Evolutionary conservation across 116 monocot genomes (phyloP).

Genomic region (Dioscorea cayenensis): DNA sequence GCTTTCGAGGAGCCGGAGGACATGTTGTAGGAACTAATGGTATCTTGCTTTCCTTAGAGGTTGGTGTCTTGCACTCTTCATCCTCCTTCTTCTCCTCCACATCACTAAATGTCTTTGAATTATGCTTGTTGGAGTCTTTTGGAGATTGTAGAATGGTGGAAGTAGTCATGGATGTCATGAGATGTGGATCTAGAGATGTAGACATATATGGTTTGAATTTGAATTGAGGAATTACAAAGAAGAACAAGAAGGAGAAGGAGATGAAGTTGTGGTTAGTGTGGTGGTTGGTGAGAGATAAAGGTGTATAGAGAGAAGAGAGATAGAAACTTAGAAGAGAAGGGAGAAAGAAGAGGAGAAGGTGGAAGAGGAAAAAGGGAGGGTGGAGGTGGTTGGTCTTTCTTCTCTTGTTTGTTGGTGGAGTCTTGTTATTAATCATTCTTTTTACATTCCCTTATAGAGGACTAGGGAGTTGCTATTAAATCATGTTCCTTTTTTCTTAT

Average conservation of each 20-base stretch:
- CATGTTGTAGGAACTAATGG: conserved; percentile 3
- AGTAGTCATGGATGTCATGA: not conserved
- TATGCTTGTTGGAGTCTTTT: no score
- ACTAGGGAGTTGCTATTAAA: no score
- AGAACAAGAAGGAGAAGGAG: not conserved
- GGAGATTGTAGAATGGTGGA: not conserved
- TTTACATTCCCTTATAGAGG: no score
- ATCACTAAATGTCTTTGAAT: no score
- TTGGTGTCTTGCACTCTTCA: conserved; percentile 23
- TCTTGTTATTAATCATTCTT: not conserved
- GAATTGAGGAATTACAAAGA: no score
- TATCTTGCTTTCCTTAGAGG: conserved; percentile 3
- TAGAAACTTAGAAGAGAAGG: not conserved
- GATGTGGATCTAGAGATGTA: not conserved
- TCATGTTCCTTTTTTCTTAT: not conserved
- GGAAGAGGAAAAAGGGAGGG: not conserved
- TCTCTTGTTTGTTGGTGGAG: not conserved
- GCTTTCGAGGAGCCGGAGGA: conserved; percentile 29
- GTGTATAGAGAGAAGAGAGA: not conserved
- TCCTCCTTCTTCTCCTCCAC: not conserved
- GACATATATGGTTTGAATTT: conserved; percentile 8
- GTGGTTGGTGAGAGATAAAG: conserved; percentile 1
- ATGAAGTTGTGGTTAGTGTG: not conserved
- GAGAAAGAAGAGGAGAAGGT: not conserved
- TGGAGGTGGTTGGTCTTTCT: not conserved